Evolutionary conservation across 208 protist species (phyloP), one percentile per base, ranked within the genome.

Genomic region (Acanthamoeba triangularis): DNA sequence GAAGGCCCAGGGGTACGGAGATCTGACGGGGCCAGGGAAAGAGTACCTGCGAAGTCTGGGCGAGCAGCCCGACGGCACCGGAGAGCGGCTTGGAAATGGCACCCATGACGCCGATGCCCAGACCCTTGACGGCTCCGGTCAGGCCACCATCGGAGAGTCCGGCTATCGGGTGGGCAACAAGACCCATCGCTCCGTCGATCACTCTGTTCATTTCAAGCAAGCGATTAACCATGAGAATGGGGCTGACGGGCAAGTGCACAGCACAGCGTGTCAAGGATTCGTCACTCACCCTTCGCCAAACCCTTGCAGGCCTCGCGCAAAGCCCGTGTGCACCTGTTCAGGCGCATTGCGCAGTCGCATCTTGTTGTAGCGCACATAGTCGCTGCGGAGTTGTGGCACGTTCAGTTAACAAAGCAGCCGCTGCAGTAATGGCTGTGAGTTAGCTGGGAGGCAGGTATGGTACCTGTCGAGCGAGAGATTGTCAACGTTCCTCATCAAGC

Each of bases 61-160:
- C 85, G 41, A 92, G 85, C 35, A 92, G 59, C 18, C 85, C 85
- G 16, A 92, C 85, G 41, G 85, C 85, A 4, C 85, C 85, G 13
- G 85, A 92, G 23, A 92, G 85, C 54, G 85, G 85, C 59, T 92
- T 92, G n/a, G 85, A 92, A 30, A 92, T 92, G 63, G 85, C 85
- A 16, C 85, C 85, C 85, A 92, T 67, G 14, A 92, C 85, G 56
- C 85, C 85, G 16, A 76, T 92, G 30, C 85, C 85, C 23, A 92
- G 41, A 23, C 85, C 85, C 85, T 72, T 67, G 4, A 92, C 85
- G 14, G 85, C 85, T 44, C 85, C 85, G 11, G 61, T 92, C 0
- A 92, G 85, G 54, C 85, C 80, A 41, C 80, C 85, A 30, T 92
- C 33, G 28, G 85, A 92, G 25, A 92, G 85, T 23, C 85, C 85